phyloP scores from a whole-genome alignment of 352 stramenopile genomes.

The Pythium apleroticum region DNA sequence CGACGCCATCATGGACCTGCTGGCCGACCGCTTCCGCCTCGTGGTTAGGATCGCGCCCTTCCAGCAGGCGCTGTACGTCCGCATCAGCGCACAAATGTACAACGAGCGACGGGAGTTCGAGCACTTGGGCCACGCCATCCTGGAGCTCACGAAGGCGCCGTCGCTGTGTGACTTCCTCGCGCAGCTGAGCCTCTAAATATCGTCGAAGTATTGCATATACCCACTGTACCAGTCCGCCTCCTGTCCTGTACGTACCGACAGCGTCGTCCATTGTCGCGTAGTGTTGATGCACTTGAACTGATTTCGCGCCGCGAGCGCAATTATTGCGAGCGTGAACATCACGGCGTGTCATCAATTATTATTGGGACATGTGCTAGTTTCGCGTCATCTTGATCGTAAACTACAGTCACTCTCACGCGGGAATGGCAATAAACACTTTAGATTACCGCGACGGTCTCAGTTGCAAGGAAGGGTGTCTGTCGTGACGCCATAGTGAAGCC shows the following conservation, averaged over 20 bases:
- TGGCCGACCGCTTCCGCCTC: constrained; percentile 71
- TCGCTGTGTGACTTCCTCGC: constrained; percentile 65
- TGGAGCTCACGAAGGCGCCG: constrained; percentile 68
- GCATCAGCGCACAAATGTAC: constrained; percentile 86
- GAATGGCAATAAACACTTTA: neutral
- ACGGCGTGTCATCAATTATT: neutral
- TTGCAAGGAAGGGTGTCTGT: no score
- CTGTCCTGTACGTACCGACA: no score
- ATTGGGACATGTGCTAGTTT: neutral
- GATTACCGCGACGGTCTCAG: neutral
- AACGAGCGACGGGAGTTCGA: constrained; percentile 83
- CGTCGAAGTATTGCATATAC: constrained; percentile 2
- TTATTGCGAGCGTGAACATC: neutral
- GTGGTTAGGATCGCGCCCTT: constrained; percentile 70
- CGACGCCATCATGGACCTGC: constrained; percentile 78
- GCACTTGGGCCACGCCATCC: constrained; percentile 64
- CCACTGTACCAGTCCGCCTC: neutral
- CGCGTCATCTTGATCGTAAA: neutral
- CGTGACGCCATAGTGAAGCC: constrained; percentile 9
- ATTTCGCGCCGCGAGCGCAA: neutral
- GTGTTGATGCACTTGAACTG: neutral
- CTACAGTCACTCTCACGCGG: constrained; percentile 1
- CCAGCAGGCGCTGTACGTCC: constrained; percentile 68
- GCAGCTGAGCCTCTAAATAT: constrained; percentile 57
- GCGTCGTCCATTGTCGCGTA: neutral